A percentile compares a stretch with the other conserved stretches of the same genome.
Evolutionary conservation across 2,329 filamentous ascomycete genomes (phyloP).

Genomic region (Hyphodiscus sp.): DNA sequence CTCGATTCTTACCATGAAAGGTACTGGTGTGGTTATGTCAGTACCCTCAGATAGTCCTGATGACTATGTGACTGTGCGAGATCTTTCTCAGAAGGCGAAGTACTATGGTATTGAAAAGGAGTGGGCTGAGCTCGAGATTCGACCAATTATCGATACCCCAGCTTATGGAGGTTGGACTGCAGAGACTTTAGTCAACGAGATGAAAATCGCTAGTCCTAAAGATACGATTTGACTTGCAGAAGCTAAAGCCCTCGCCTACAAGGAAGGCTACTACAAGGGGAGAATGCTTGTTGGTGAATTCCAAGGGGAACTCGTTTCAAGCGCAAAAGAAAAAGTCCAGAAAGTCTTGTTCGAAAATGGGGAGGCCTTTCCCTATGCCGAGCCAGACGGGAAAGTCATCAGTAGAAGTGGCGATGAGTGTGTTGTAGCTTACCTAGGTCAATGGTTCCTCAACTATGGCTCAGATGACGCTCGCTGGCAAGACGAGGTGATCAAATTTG

Average conservation of each 20-base stretch:
- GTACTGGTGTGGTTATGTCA: slow-evolving; percentile 91
- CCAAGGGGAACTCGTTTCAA: slow-evolving; percentile 78
- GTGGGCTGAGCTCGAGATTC: slow-evolving; percentile 86
- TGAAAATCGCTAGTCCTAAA: slow-evolving; percentile 97
- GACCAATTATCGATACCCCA: slow-evolving; percentile 85
- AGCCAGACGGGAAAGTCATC: slow-evolving; percentile 85
- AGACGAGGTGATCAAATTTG: slow-evolving; percentile 63
- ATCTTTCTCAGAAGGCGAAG: slow-evolving; percentile 89
- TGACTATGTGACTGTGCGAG: slow-evolving; percentile 82
- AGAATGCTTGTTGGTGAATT: slow-evolving; percentile 83
- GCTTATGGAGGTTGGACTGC: slow-evolving; percentile 82
- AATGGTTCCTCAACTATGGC: slow-evolving; percentile 99
- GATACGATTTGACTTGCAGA: slow-evolving; percentile 85
- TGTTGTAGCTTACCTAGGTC: slow-evolving; percentile 85
- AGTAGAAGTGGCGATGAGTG: slow-evolving; percentile 89
- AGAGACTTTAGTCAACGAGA: slow-evolving; percentile 74
- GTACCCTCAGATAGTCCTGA: slow-evolving; percentile 95
- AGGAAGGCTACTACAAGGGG: slow-evolving; percentile 95
- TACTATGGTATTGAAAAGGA: slow-evolving; percentile 96
- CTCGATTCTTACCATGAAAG: slow-evolving; percentile 83
- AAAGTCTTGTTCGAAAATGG: slow-evolving; percentile 69
- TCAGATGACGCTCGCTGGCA: slow-evolving; percentile 85
- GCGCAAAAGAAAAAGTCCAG: slow-evolving; percentile 78
- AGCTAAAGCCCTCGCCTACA: slow-evolving; percentile 95
- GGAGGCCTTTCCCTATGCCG: slow-evolving; percentile 84